These are phyloP conservation scores for Pseudopediastrum boryanum DNA, from an alignment of 139 green algal genomes.

Conservation along the genomic window DNA sequence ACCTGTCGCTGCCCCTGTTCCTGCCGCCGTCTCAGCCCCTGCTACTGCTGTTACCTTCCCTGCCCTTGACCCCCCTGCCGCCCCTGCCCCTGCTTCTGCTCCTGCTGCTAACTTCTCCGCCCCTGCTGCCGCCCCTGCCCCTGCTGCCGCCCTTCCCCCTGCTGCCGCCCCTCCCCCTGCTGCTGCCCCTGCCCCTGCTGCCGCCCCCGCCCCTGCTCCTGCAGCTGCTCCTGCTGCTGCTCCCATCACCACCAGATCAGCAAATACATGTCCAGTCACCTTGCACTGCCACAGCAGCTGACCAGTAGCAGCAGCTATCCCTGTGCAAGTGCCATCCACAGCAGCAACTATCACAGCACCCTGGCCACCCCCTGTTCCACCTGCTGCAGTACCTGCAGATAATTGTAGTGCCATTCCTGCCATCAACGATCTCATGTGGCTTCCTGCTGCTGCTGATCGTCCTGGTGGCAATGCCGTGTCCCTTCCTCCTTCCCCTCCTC, in stretches of 20 bases:
- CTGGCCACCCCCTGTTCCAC: too few species aligned
- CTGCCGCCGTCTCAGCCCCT: neutral
- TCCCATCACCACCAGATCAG: constrained; percentile 35
- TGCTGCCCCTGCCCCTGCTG: neutral
- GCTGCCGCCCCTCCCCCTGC: neutral
- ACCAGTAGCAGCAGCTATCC: neutral
- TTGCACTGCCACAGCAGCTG: neutral
- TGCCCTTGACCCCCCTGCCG: neutral
- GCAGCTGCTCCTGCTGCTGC: neutral
- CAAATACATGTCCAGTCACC: constrained; percentile 36
- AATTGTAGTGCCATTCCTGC: too few species aligned
- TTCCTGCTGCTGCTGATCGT: too few species aligned
- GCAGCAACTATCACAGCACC: neutral
- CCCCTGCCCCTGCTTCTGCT: constrained; percentile 7
- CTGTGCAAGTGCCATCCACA: neutral
- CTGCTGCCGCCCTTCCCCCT: neutral
- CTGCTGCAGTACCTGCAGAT: too few species aligned
- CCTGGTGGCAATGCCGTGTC: too few species aligned
- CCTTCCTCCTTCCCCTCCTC: too few species aligned
- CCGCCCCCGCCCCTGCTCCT: neutral
- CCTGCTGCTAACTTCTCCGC: neutral
- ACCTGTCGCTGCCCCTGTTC: neutral
- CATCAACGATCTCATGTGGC: too few species aligned
- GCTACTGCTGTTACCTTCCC: neutral
- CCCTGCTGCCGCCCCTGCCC: neutral